phyloP scores from a whole-genome alignment of 257 asterid genomes.

The Petrea volubilis region DNA sequence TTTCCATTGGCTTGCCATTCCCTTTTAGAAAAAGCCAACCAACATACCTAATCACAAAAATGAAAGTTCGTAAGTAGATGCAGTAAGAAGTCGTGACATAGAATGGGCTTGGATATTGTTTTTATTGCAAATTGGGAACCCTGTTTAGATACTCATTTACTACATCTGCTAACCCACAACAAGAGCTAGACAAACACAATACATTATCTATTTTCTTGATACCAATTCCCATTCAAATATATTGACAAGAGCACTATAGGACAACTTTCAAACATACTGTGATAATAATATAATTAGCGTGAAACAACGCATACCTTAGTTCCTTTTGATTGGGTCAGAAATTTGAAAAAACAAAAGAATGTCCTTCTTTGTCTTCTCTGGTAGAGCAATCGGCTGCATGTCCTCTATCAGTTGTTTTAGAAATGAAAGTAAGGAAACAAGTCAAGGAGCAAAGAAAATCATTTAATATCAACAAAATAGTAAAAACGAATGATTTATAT shows the following conservation, averaged over 20 bases:
- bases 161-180: not conserved
- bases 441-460: slow-evolving; percentile 9
- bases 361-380: slow-evolving; percentile 66
- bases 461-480: slow-evolving; percentile 18
- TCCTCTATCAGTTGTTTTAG: slow-evolving; percentile 42
- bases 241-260: not conserved
- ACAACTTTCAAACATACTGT: not conserved
- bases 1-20: slow-evolving; percentile 61
- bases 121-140: not conserved
- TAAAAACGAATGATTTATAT: slow-evolving; percentile 9
- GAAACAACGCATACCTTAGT: slow-evolving; percentile 42
- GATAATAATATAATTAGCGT: slow-evolving; percentile 20
- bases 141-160: not conserved
- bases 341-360: slow-evolving; percentile 74
- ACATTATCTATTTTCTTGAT: not conserved
- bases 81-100: not conserved
- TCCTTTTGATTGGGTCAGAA: slow-evolving; percentile 70
- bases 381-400: slow-evolving; percentile 58
- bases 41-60: slow-evolving; percentile 46
- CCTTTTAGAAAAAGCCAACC: slow-evolving; percentile 75
- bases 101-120: not conserved
- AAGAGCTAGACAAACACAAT: slow-evolving; percentile 2
- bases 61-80: slow-evolving; percentile 9
- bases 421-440: not conserved
- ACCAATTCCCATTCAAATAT: not conserved